A percentile compares a stretch with the other conserved stretches of the same genome.
Conservation (phyloP, 257 asterid genomes). For the Penstemon davidsonii region DNA sequence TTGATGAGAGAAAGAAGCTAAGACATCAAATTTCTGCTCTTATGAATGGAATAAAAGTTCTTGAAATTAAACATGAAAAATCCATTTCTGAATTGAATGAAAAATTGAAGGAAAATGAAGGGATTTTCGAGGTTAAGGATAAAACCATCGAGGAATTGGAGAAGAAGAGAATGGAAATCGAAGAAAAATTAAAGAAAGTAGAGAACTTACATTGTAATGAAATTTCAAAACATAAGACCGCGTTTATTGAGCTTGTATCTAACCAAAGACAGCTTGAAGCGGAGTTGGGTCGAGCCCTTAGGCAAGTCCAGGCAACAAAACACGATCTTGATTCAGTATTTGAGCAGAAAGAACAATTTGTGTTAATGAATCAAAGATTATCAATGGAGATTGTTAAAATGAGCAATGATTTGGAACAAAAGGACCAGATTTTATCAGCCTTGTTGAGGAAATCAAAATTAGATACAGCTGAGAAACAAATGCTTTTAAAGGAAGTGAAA, state of each 20-base stretch:
- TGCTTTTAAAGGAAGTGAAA: slow-evolving; percentile 69
- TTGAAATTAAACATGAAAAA: slow-evolving; percentile 42
- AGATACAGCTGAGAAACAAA: slow-evolving; percentile 69
- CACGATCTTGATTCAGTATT: slow-evolving; percentile 59
- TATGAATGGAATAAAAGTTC: slow-evolving; percentile 57
- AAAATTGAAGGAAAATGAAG: slow-evolving; percentile 51
- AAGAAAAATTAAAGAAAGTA: slow-evolving; percentile 48
- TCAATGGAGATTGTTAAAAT: slow-evolving; percentile 69
- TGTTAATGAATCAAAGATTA: slow-evolving; percentile 59
- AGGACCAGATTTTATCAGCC: slow-evolving; percentile 84
- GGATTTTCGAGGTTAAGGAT: slow-evolving; percentile 52
- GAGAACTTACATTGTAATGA: slow-evolving; percentile 56
- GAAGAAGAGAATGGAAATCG: slow-evolving; percentile 46
- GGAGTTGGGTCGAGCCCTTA: slow-evolving; percentile 73
- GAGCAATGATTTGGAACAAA: slow-evolving; percentile 71
- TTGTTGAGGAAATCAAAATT: slow-evolving; percentile 78
- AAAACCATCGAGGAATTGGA: slow-evolving; percentile 47
- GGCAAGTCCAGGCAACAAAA: slow-evolving; percentile 74
- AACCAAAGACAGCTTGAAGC: slow-evolving; percentile 92
- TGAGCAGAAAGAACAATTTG: slow-evolving; percentile 71
- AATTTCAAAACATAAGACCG: slow-evolving; percentile 63
- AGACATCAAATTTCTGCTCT: slow-evolving; percentile 66
- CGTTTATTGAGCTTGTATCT: slow-evolving; percentile 82
- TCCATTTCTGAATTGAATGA: slow-evolving; percentile 51
- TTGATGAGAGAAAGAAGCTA: slow-evolving; percentile 67